phyloP scores from a whole-genome alignment of 176 grass and related monocot species.

The Rhynchospora tenuis region DNA sequence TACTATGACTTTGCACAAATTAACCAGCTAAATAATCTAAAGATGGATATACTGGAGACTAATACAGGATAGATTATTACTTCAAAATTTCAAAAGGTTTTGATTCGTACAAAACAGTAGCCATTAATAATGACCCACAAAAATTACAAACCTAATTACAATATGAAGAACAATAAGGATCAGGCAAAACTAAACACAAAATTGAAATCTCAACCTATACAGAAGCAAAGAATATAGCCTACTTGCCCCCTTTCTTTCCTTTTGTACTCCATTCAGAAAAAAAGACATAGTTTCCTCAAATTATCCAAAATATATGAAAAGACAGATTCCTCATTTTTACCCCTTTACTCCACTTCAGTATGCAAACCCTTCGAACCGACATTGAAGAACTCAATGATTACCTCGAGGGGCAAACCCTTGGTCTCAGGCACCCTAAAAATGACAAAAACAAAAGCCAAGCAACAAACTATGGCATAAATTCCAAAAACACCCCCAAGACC shows the following conservation, averaged over 20 bases:
- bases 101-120: not conserved
- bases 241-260: not conserved
- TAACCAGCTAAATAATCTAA: too few relatives aligned
- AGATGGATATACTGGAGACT: too few relatives aligned
- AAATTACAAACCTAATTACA: slow-evolving; percentile 19
- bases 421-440: slow-evolving; percentile 76
- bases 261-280: not conserved
- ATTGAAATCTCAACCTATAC: slow-evolving; percentile 12
- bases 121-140: not conserved
- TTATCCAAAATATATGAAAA: not conserved
- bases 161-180: slow-evolving; percentile 6
- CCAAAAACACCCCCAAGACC: slow-evolving; percentile 48
- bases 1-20: too few relatives aligned
- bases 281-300: not conserved
- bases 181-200: slow-evolving; percentile 6
- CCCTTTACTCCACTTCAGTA: slow-evolving; percentile 9
- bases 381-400: slow-evolving; percentile 86
- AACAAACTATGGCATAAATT: slow-evolving; percentile 59
- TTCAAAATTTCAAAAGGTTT: not conserved
- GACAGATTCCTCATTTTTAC: not conserved
- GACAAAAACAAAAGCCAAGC: slow-evolving; percentile 56
- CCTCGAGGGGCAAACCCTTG: slow-evolving; percentile 73
- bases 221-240: not conserved
- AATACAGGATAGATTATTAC: too few relatives aligned
- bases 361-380: slow-evolving; percentile 41